Evolutionary conservation across 2,329 filamentous ascomycete genomes (phyloP), one percentile per base, ranked within the genome.

Genomic region (Colletotrichum eleusines): DNA sequence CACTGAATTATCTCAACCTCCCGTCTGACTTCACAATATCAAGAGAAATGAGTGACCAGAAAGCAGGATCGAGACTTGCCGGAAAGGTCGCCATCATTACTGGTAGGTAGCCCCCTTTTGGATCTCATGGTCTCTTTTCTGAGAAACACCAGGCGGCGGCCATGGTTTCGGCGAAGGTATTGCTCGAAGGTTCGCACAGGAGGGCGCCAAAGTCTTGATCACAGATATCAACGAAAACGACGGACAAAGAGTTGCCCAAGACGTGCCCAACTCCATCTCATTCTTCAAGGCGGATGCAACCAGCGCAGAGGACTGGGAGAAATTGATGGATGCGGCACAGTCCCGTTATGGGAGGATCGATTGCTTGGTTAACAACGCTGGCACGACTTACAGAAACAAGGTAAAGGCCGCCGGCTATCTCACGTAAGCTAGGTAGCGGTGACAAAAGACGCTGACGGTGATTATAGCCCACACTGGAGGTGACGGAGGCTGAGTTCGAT

Each of bases 401-500:
- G 70, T 70, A 1, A 1, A 55, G 18, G 5, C 6, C 16, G 42
- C n/a, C 26, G 51, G 11, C 9, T 31, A 5, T 11, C 7, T 14
- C 6, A 20, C n/a, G 18, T 7, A 8, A 9, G 18, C 31, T 12
- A 28, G 18, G n/a, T 11, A 33, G 5, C 2, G 5, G 16, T 11
- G 11, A 14, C 20, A 28, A 20, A 9, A 14, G 16, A 38, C 1
- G 16, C 44, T 64, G n/a, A 57, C 28, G 9, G 18, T 40, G 18
- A 14, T 20, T 11, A 31, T 33, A 69, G 82, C 85, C 89, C 0
- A 91, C 90, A 0, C 79, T 85, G 35, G 84, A 89, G 0, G 91
- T 92, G 2, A 90, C 89, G 0, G 89, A 92, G 63, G 83, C 84
- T 5, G 91, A 93, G 58, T 93, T 91, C 71, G 89, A 92, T 74